Percentiles rank a stretch among this genome's conserved stretches.
Conservation (phyloP, 495 filamentous ascomycete genomes). For the Tetracladium setigerum region DNA sequence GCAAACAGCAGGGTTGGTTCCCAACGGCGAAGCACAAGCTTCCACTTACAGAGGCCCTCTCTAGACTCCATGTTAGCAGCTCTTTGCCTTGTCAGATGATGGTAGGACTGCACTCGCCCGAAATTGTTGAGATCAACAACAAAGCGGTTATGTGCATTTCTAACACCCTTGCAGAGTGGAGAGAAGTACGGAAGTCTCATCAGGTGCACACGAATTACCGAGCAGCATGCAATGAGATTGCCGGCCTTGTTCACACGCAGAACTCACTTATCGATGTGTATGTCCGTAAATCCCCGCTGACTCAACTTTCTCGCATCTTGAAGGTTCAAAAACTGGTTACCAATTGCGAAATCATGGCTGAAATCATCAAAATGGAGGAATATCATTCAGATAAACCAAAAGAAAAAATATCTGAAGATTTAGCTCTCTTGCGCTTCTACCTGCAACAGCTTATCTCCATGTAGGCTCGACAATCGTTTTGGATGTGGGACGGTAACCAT, state of each 20-base stretch:
- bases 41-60: not conserved
- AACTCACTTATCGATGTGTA: not conserved
- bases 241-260: not conserved
- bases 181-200: not conserved
- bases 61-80: not conserved
- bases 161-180: not conserved
- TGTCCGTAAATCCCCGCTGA: not conserved
- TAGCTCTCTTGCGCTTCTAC: not conserved
- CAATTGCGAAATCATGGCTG: not conserved
- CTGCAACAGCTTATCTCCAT: not conserved
- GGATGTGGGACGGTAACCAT: no score
- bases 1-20: constrained; percentile 2
- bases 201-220: not conserved
- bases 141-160: not conserved
- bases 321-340: not conserved
- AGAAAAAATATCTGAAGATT: not conserved
- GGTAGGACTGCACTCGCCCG: not conserved
- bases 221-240: constrained; percentile 1
- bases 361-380: constrained; percentile 1
- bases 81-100: not conserved
- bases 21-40: not conserved
- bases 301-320: not conserved
- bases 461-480: no score
- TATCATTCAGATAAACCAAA: not conserved
- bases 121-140: not conserved